Conservation (phyloP, 768 basidiomycete species). For the Russula sp. region DNA sequence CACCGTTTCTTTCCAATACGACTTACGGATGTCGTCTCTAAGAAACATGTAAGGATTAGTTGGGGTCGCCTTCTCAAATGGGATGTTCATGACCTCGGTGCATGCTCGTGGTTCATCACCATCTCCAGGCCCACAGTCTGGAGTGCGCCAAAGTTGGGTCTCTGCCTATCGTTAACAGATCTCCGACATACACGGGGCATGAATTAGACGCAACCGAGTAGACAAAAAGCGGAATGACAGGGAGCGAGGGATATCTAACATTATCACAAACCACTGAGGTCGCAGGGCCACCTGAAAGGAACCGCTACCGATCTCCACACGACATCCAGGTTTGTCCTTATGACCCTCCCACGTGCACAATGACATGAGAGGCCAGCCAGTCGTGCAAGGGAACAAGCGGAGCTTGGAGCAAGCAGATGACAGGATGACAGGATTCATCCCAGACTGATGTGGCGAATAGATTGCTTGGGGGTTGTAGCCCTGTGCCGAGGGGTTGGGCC, state of each 20-base stretch:
- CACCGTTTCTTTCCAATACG: neutral
- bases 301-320: neutral
- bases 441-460: neutral
- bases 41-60: neutral
- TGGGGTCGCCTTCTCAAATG: neutral
- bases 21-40: neutral
- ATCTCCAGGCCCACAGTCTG: neutral
- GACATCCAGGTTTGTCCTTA: neutral
- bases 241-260: too few relatives aligned
- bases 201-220: neutral
- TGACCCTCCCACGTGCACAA: neutral
- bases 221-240: neutral
- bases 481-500: neutral
- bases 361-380: neutral
- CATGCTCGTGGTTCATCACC: neutral
- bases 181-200: conserved; percentile 9
- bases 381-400: neutral
- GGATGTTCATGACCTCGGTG: neutral
- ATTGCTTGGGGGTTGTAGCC: neutral
- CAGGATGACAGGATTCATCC: neutral
- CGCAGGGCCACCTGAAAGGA: neutral
- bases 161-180: neutral
- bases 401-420: neutral
- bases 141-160: neutral
- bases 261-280: conserved; percentile 1